A percentile compares a stretch with the other conserved stretches of the same genome.
These are phyloP conservation scores for Fusarium scirpi DNA, from an alignment of 2,329 filamentous ascomycete species.

Conservation along the genomic window DNA sequence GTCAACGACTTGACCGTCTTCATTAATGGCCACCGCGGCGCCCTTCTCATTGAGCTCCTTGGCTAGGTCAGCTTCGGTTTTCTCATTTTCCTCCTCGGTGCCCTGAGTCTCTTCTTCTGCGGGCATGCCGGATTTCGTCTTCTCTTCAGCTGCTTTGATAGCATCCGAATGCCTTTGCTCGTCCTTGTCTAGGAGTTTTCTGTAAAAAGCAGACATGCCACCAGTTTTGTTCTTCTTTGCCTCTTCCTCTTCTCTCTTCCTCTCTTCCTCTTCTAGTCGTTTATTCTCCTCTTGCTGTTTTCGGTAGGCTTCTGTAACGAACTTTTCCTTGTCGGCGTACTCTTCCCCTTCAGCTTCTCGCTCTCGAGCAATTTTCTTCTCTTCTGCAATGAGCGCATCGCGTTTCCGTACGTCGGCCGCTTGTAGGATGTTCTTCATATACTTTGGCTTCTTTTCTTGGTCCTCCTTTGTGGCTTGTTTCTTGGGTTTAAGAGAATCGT, in stretches of 20 bases:
- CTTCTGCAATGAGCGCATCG: slow-evolving; percentile 81
- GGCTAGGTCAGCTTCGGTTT: slow-evolving; percentile 73
- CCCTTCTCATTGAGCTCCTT: slow-evolving; percentile 73
- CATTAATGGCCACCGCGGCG: slow-evolving; percentile 76
- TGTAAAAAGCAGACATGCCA: slow-evolving; percentile 86
- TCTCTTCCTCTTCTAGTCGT: slow-evolving; percentile 78
- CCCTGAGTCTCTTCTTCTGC: slow-evolving; percentile 53
- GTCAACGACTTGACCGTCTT: slow-evolving; percentile 85
- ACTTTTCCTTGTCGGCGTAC: slow-evolving; percentile 85
- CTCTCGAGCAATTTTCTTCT: slow-evolving; percentile 82
- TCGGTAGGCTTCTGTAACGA: slow-evolving; percentile 87
- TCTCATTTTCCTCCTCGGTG: slow-evolving; percentile 67
- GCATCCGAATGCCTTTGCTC: slow-evolving; percentile 78
- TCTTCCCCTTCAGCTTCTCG: slow-evolving; percentile 84
- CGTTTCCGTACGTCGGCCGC: slow-evolving; percentile 82
- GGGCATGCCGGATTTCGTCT: slow-evolving; percentile 56
- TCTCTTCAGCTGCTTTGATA: slow-evolving; percentile 73
- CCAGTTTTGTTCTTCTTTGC: slow-evolving; percentile 70
- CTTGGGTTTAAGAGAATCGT: slow-evolving; percentile 79
- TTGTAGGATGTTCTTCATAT: slow-evolving; percentile 79
- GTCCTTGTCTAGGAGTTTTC: slow-evolving; percentile 76
- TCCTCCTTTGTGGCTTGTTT: slow-evolving; percentile 67
- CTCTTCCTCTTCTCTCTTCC: slow-evolving; percentile 71
- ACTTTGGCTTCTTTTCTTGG: slow-evolving; percentile 76
- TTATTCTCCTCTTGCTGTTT: slow-evolving; percentile 81